These are phyloP conservation scores for Ascochyta rabiei DNA, from an alignment of 2,329 filamentous ascomycete species.

Conservation along the genomic window DNA sequence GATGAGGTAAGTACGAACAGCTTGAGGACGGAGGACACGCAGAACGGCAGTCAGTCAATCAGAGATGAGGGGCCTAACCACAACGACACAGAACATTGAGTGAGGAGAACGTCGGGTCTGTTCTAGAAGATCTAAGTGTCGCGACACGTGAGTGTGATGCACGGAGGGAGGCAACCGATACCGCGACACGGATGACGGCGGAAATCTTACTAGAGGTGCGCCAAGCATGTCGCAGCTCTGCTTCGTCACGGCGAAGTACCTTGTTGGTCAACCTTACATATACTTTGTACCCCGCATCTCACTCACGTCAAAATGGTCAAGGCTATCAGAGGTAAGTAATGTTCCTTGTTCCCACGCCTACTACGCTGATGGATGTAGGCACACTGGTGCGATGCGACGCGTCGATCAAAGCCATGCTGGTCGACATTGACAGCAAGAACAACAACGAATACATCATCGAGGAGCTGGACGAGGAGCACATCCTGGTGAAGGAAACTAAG, in stretches of 20 bases:
- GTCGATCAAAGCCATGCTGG: conserved; percentile 85
- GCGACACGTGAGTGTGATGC: not conserved
- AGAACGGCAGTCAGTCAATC: not conserved
- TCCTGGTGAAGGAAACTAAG: conserved; percentile 78
- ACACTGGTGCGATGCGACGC: conserved; percentile 82
- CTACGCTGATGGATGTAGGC: conserved; percentile 51
- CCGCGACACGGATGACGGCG: conserved; percentile 1
- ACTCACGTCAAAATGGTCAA: conserved; percentile 57
- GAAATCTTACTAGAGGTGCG: conserved; percentile 10
- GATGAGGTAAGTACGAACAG: not conserved
- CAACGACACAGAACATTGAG: not conserved
- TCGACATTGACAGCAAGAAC: conserved; percentile 71
- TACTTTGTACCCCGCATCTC: conserved; percentile 10
- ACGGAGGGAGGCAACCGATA: not conserved
- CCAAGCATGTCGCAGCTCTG: conserved; percentile 26
- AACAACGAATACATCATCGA: conserved; percentile 79
- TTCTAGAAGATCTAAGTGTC: not conserved
- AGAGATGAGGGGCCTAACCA: not conserved
- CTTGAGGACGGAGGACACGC: not conserved
- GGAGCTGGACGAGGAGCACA: conserved; percentile 76
- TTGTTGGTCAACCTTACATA: conserved; percentile 28
- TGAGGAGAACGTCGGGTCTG: not conserved
- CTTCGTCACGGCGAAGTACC: conserved; percentile 24
- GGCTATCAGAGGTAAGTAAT: conserved; percentile 59
- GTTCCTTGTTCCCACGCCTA: not conserved